phyloP scores from a whole-genome alignment of 2,329 filamentous ascomycete species.

The Plenodomus tracheiphilus region DNA sequence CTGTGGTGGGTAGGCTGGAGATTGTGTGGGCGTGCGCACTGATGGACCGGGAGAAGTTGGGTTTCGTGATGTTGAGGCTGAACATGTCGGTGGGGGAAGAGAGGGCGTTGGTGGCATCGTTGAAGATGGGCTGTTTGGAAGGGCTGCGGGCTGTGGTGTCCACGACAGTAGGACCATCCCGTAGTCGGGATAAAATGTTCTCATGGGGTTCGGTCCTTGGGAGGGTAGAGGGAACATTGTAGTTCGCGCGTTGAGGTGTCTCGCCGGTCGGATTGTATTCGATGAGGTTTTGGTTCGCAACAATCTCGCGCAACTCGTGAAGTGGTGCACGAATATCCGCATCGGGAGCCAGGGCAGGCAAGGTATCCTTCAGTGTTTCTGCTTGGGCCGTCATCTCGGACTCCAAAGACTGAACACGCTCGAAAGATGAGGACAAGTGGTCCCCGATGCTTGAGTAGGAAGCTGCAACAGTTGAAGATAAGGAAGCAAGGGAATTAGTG shows the following conservation, averaged over 20 bases:
- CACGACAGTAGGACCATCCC: slow-evolving; percentile 40
- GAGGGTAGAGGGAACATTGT: slow-evolving; percentile 77
- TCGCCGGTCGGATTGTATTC: slow-evolving; percentile 86
- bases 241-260: slow-evolving; percentile 80
- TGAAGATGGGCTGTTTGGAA: slow-evolving; percentile 58
- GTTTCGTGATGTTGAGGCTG: slow-evolving; percentile 22
- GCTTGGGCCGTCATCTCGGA: slow-evolving; percentile 67
- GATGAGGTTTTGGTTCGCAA: slow-evolving; percentile 65
- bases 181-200: slow-evolving; percentile 55
- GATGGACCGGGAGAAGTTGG: slow-evolving; percentile 29
- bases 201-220: slow-evolving; percentile 73
- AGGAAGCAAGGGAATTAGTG: slow-evolving; percentile 63
- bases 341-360: slow-evolving; percentile 62
- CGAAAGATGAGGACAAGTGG: slow-evolving; percentile 70
- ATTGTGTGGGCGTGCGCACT: slow-evolving; percentile 27
- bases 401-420: slow-evolving; percentile 69
- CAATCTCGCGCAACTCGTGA: slow-evolving; percentile 68
- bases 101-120: slow-evolving; percentile 50
- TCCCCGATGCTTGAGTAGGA: slow-evolving; percentile 73
- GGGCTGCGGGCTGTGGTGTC: slow-evolving; percentile 44
- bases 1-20: slow-evolving; percentile 27
- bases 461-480: slow-evolving; percentile 70
- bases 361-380: slow-evolving; percentile 59
- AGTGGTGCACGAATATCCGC: slow-evolving; percentile 70
- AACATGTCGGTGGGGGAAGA: slow-evolving; percentile 35